Evolutionary conservation across 148 eudicot species (phyloP).

Genomic region (Amaranthus palmeri): DNA sequence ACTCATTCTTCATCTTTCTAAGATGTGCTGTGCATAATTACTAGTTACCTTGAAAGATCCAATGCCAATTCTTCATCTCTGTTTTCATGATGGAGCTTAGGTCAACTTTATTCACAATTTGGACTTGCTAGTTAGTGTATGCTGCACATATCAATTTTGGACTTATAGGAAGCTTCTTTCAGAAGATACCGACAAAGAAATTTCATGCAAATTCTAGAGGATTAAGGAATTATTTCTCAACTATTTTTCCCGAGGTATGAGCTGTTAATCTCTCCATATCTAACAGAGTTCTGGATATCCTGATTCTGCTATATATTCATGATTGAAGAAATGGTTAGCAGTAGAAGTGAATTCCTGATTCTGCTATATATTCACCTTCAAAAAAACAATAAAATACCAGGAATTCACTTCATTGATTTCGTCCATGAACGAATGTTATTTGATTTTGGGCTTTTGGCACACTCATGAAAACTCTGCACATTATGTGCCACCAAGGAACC

Average conservation of each 20-base stretch:
- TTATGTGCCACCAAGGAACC: too few species aligned
- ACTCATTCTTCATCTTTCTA: background rate
- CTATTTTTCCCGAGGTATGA: background rate
- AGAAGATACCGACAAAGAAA: background rate
- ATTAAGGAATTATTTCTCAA: background rate
- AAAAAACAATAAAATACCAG: too few species aligned
- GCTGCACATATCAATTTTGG: background rate
- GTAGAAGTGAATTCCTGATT: too few species aligned
- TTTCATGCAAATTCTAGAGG: background rate
- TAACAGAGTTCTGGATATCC: background rate
- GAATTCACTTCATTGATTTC: too few species aligned
- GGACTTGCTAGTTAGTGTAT: background rate
- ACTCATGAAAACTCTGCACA: too few species aligned
- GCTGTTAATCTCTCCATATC: background rate
- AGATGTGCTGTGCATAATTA: background rate
- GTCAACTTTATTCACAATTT: background rate
- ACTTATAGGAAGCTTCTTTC: background rate
- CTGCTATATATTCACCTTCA: too few species aligned
- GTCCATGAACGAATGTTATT: too few species aligned
- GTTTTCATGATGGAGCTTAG: too few species aligned
- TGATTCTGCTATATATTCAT: background rate
- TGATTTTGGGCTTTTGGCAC: too few species aligned
- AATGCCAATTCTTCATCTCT: too few species aligned
- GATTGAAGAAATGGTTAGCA: too few species aligned
- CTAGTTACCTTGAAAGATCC: too few species aligned